These are phyloP conservation scores for Tarenaya hassleriana DNA, from an alignment of 345 rosid species.

Conservation along the genomic window DNA sequence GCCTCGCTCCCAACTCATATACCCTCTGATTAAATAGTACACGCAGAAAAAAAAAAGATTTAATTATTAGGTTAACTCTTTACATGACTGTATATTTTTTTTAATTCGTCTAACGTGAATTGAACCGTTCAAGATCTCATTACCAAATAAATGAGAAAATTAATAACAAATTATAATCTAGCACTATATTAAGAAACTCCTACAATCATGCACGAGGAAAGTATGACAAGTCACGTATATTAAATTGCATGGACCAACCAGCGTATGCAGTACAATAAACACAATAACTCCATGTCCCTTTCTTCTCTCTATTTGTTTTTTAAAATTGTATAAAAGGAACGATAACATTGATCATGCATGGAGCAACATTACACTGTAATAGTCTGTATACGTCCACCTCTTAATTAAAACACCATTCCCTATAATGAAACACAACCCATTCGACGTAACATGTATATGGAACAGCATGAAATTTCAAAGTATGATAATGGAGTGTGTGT, in stretches of 20 bases:
- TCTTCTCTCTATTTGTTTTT: not conserved
- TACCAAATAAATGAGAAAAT: too few relatives aligned
- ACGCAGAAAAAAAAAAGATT: not conserved
- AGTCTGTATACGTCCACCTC: too few relatives aligned
- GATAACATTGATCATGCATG: conserved; percentile 15
- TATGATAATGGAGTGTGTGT: not conserved
- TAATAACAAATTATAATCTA: too few relatives aligned
- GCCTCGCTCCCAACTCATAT: conserved; percentile 66
- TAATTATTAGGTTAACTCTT: too few relatives aligned
- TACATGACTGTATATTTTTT: too few relatives aligned
- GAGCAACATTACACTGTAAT: too few relatives aligned
- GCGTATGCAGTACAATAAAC: not conserved
- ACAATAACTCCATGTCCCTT: not conserved
- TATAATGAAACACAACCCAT: conserved; percentile 9
- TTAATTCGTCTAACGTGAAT: too few relatives aligned
- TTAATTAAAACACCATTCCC: conserved; percentile 23
- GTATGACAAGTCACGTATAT: not conserved
- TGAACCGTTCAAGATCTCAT: too few relatives aligned
- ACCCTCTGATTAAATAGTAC: conserved; percentile 40
- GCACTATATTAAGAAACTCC: too few relatives aligned
- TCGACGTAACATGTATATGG: not conserved
- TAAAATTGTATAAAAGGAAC: conserved; percentile 10
- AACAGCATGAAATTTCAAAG: not conserved
- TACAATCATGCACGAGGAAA: conserved; percentile 1
- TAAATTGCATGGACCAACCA: not conserved